A percentile compares a stretch with the other conserved stretches of the same genome.
phyloP scores from a whole-genome alignment of 768 basidiomycete genomes.

The Xanthoconium purpureum region DNA sequence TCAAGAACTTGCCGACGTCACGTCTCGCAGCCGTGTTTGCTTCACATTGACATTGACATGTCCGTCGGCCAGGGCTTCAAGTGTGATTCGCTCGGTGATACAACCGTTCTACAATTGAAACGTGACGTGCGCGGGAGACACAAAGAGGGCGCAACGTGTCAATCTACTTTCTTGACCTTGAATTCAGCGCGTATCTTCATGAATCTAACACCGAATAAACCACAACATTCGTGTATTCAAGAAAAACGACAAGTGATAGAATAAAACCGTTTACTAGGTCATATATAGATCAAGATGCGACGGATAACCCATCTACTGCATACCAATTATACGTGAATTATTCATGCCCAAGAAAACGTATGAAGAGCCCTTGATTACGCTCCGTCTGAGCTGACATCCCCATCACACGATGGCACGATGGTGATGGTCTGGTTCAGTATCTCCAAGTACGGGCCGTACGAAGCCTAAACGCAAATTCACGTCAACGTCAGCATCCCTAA shows the following conservation, averaged over 20 bases:
- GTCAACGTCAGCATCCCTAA: background rate
- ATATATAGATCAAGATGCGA: background rate
- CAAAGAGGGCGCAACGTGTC: too few species aligned
- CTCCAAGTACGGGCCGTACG: slow-evolving; percentile 29
- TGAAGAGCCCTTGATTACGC: background rate
- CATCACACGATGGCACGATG: slow-evolving; percentile 17
- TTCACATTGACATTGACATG: background rate
- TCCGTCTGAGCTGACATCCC: background rate
- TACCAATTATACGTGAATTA: background rate
- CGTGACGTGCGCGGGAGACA: too few species aligned
- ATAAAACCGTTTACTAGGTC: background rate
- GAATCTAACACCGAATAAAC: background rate
- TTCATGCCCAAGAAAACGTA: background rate
- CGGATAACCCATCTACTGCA: background rate
- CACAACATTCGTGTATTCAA: background rate
- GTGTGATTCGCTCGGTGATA: too few species aligned
- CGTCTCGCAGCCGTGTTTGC: background rate
- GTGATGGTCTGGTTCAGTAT: slow-evolving; percentile 32
- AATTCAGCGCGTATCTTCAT: background rate
- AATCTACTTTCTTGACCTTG: too few species aligned
- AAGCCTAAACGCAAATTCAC: slow-evolving; percentile 28
- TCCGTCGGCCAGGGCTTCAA: background rate
- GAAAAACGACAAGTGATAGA: background rate
- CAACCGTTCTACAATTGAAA: too few species aligned
- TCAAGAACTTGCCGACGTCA: background rate